Evolutionary conservation across 1,139 yeast genomes (phyloP), one percentile per base, ranked within the genome.

Genomic region (Candida albicans): DNA sequence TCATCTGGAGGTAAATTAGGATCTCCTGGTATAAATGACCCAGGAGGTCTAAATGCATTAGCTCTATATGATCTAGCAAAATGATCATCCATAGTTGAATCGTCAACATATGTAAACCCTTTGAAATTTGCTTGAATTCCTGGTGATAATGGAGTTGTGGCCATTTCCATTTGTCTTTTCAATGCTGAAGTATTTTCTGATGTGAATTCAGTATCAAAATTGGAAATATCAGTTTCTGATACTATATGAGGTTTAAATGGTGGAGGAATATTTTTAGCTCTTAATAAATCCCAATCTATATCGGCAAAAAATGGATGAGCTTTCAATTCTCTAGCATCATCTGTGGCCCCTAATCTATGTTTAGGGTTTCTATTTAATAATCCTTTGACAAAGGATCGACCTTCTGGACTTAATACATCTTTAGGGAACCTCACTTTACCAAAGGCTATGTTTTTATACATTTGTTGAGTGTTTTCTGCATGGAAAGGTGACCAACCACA

Each of bases 401-500:
- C 98, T 60, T 90, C 96, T 6, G 88, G 78, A 44, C 96, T 86
- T 47, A 93, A 73, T 10, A 93, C 95, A 60, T 93, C 98, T 62
- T 91, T 89, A 37, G 99, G 99, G 67, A 93, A 93, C 57, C 96
- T 78, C 27, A 93, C 98, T 64, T 93, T 93, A 50, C 99, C 98
- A 68, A 90, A 93, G 2, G 98, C 98, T 68, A 93, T 93, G 67
- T 93, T 93, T 69, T 91, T 91, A 71, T 93, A 93, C 98, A 93
- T 93, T 67, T 91, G 96, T 70, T 93, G 98, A 42, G 96, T 89
- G 62, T 88, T 93, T 51, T 91, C 97, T 35, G 98, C 98, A 61
- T 89, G 91, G 64, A 93, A 93, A 43, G 99, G 99, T n/a, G 96
- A 87, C 98, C 98, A 93, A 35, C 99, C 99, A 68, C 98, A 93